Percentiles rank a stretch among this genome's conserved stretches.
Evolutionary conservation across 2,329 filamentous ascomycete genomes (phyloP).

Genomic region (Aspergillus vadensis): DNA sequence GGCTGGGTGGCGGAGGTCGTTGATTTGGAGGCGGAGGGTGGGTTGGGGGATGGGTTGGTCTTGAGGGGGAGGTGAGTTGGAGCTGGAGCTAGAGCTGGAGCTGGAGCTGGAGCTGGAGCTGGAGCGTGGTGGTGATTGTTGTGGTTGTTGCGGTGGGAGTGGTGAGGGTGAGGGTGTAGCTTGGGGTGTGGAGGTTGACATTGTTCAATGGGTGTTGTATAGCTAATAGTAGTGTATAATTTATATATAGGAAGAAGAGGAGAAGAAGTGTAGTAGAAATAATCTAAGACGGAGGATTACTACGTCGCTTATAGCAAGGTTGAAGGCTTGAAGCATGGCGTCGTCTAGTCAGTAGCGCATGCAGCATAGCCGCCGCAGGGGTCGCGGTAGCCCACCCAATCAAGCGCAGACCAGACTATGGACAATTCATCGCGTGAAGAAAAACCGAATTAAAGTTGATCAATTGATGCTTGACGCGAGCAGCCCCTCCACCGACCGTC

Average conservation of each 20-base stretch:
- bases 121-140: too few species aligned
- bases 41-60: slow-evolving; percentile 25
- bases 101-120: neutral
- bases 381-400: neutral
- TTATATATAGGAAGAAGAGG: neutral
- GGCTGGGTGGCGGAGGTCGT: slow-evolving; percentile 51
- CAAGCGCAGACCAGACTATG: neutral
- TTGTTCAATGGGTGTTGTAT: neutral
- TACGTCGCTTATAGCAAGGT: neutral
- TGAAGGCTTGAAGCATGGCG: neutral
- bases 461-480: neutral
- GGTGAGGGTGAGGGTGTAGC: slow-evolving; percentile 6
- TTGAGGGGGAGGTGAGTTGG: neutral
- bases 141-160: slow-evolving; percentile 2
- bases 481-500: neutral
- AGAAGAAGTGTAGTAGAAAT: neutral
- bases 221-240: too few species aligned
- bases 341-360: neutral
- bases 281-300: neutral
- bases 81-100: neutral
- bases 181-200: slow-evolving; percentile 24
- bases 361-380: neutral
- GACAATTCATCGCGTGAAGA: neutral
- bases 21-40: slow-evolving; percentile 40
- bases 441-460: neutral